Evolutionary conservation across 2,329 filamentous ascomycete species (phyloP), one percentile per base, ranked within the genome.

Genomic region (Nectriaceae sp.): DNA sequence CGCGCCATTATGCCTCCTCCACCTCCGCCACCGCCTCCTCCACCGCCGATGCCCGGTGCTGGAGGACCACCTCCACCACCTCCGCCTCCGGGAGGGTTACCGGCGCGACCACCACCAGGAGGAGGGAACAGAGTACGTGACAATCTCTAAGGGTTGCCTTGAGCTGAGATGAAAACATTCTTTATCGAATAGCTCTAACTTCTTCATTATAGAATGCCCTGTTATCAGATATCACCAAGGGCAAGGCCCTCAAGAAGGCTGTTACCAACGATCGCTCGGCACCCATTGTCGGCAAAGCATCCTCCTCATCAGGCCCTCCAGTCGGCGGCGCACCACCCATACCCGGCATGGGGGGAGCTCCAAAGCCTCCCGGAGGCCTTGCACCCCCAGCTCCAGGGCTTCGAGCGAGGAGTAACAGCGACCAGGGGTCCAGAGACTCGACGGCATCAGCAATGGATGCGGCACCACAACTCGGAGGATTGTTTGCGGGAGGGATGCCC

Each of bases 401-500:
- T 62, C 78, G 91, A 69, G 82, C 83, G 49, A 82, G 91, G 66
- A 96, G 90, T 70, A 92, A 94, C 67, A 96, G 92, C 68, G 90
- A 95, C 61, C 80, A 82, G 44, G 78, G 77, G 18, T 76, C 78
- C 39, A 71, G 73, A 53, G 72, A 77, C 36, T 65, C 70, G 3
- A 66, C 65, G 11, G 58, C 70, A 16, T 60, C 65, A 18, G 71
- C 71, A 2, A 70, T 78, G 57, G 81, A 86, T 19, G 70, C 83
- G 18, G 83, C 89, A 40, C 90, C 91, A 11, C 93, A 97, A 66
- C 70, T 97, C 11, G 93, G 77, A 22, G 94, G 94, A 1, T 70
- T 99, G 21, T 96, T 99, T 65, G 90, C 89, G 1, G 92, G 90
- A 29, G 94, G 93, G 31, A 97, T 97, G 83, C 94, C 94, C 3